Evolutionary conservation across 768 basidiomycete genomes (phyloP).

Genomic region (Boletus tomentosulus): DNA sequence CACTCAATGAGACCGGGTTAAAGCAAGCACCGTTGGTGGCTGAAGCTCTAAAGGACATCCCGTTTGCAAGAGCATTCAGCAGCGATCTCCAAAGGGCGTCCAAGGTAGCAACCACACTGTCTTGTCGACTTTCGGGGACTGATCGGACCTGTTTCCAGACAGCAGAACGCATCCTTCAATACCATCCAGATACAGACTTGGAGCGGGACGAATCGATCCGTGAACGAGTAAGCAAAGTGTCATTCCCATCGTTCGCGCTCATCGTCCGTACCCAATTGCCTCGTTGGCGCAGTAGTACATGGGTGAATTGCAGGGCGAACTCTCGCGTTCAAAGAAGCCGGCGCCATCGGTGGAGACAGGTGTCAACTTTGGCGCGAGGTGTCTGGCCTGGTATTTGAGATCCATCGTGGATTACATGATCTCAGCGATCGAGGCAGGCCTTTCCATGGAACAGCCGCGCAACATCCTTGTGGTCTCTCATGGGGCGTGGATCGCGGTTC

Average conservation of each 20-base stretch:
- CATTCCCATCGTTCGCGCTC: not conserved
- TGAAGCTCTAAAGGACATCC: slow-evolving; percentile 46
- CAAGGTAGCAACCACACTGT: slow-evolving; percentile 42
- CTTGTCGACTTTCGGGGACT: not conserved
- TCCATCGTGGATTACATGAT: slow-evolving; percentile 35
- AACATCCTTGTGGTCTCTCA: slow-evolving; percentile 61
- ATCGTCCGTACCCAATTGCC: not conserved
- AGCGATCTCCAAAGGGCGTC: slow-evolving; percentile 71
- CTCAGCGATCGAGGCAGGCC: slow-evolving; percentile 13
- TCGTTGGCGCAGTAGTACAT: slow-evolving; percentile 41
- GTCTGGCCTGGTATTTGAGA: slow-evolving; percentile 58
- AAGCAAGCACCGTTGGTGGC: slow-evolving; percentile 57
- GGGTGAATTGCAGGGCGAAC: slow-evolving; percentile 58
- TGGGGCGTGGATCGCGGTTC: slow-evolving; percentile 55
- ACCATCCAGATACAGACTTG: slow-evolving; percentile 45
- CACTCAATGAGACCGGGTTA: slow-evolving; percentile 57
- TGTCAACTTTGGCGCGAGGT: slow-evolving; percentile 45
- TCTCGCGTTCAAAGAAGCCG: slow-evolving; percentile 8
- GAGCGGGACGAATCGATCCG: slow-evolving; percentile 47
- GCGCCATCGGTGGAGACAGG: slow-evolving; percentile 25
- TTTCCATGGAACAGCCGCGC: slow-evolving; percentile 27
- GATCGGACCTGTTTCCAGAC: slow-evolving; percentile 42
- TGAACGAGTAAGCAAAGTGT: slow-evolving; percentile 51
- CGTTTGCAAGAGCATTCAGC: slow-evolving; percentile 57
- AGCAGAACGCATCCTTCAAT: slow-evolving; percentile 55